Evolutionary conservation across 176 grass and related monocot genomes (phyloP), one percentile per base, ranked within the genome.

Genomic region (Ananas comosus): DNA sequence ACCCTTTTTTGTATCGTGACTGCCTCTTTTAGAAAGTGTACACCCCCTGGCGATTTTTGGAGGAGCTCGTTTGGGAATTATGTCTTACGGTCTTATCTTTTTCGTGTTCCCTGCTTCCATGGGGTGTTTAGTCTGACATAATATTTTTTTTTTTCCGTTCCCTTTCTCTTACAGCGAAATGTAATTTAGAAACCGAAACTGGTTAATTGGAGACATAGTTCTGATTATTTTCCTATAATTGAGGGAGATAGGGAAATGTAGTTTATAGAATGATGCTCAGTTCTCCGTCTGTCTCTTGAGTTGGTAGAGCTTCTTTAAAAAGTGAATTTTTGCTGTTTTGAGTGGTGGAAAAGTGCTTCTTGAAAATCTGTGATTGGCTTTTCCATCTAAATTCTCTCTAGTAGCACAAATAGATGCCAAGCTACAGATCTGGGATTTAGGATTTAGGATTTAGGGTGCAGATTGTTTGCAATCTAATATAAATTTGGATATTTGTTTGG

Each of bases 111-210:
- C 70, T 78, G 77, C 61, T 67, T 53, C 52, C 11, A 42, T 84
- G 49, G 59, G 73, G 47, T 64, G 29, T 25, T 71, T 74, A 75
- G 49, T 68, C 64, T 69, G 56, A 13, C 21, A 5, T 69, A 51
- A 70, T 14, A 3, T 68, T 75, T 27, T 3, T 81, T 49, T 47
- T 53, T 16, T 51, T 70, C 14, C 22, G 66, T 77, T 77, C 0
- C 3, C 25, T 50, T 51, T 16, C 66, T 65, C 72, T 78, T 51
- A 81, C 70, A 81, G 53, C 78, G 23, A 23, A 54, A 10, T 72
- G 82, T 81, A 88, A 76, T 17, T 64, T 78, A 79, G 71, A 75
- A 76, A 79, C 28, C 50, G n/a, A 51, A 64, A 61, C 28, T 52
- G 70, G 69, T 48, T 85, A 76, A 69, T 75, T 52, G 53, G 68